Evolutionary conservation across 2,329 filamentous ascomycete species (phyloP).

Genomic region (Epichloe aotearoae): DNA sequence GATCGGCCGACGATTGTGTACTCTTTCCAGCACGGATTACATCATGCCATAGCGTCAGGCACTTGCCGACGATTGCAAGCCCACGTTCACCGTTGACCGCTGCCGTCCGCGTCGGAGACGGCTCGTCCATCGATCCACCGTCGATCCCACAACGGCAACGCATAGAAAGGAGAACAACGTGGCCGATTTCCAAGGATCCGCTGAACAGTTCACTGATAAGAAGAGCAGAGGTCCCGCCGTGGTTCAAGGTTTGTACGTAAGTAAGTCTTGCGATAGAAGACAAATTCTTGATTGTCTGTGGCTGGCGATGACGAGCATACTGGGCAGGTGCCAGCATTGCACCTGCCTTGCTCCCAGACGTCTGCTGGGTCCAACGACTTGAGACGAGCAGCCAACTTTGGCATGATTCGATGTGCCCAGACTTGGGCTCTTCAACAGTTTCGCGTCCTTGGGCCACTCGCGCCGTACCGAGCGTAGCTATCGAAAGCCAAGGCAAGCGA

Average conservation of each 20-base stretch:
- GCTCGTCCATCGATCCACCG: too few species aligned
- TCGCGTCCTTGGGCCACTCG: background rate
- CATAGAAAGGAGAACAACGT: background rate
- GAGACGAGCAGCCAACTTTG: background rate
- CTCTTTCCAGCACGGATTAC: too few species aligned
- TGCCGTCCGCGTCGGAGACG: too few species aligned
- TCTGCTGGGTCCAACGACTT: background rate
- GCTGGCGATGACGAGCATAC: background rate
- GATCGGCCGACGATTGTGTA: too few species aligned
- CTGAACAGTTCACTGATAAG: background rate
- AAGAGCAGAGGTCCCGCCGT: background rate
- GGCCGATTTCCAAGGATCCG: background rate
- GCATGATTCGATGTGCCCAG: background rate
- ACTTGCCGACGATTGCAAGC: too few species aligned
- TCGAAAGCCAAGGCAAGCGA: background rate
- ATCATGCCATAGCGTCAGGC: too few species aligned
- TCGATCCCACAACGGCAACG: too few species aligned
- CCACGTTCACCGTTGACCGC: too few species aligned
- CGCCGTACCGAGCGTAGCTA: background rate
- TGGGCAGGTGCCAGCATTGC: background rate
- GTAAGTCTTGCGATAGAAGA: background rate
- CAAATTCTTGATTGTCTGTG: background rate
- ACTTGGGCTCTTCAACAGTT: background rate
- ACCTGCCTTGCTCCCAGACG: background rate
- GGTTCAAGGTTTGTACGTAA: background rate